Percentiles rank a stretch among this genome's conserved stretches.
Evolutionary conservation across 352 stramenopile species (phyloP).

Genomic region (Nannochloropsis limnetica): DNA sequence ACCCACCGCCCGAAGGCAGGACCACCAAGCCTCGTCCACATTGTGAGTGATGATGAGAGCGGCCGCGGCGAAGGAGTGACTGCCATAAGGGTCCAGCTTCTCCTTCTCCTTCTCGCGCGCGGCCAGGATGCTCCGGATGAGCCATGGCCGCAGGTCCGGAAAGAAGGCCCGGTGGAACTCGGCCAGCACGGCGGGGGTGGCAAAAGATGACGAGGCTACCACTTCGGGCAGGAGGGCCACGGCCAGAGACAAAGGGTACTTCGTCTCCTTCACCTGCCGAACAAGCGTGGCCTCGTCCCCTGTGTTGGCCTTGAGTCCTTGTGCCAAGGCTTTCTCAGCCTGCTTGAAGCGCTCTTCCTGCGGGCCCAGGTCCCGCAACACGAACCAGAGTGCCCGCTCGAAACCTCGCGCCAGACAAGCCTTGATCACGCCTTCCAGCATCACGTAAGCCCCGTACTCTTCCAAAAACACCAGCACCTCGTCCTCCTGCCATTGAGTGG

Average conservation of each 20-base stretch:
- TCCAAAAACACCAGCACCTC: neutral
- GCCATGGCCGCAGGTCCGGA: conserved; percentile 12
- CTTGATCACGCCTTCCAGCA: neutral
- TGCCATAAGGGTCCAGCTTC: neutral
- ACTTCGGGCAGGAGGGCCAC: conserved; percentile 8
- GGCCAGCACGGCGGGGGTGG: neutral
- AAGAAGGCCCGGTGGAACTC: neutral
- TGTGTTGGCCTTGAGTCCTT: neutral
- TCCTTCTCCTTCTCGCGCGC: conserved; percentile 20
- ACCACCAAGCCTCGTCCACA: conserved; percentile 9
- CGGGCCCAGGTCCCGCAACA: neutral
- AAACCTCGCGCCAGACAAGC: conserved; percentile 2
- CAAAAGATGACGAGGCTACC: conserved; percentile 24
- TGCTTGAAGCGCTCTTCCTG: neutral
- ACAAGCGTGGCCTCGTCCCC: neutral
- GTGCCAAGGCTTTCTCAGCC: neutral
- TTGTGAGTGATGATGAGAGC: conserved; percentile 8
- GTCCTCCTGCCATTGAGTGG: conserved; percentile 33
- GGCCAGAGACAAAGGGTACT: conserved; percentile 9
- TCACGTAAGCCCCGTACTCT: conserved; percentile 12
- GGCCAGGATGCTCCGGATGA: conserved; percentile 10
- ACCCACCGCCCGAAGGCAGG: neutral
- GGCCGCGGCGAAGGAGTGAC: neutral
- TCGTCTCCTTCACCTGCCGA: neutral
- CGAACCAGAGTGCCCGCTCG: neutral